A percentile compares a stretch with the other conserved stretches of the same genome.
phyloP scores from a whole-genome alignment of 2,329 filamentous ascomycete genomes.

The Proliferodiscus dingleyae region DNA sequence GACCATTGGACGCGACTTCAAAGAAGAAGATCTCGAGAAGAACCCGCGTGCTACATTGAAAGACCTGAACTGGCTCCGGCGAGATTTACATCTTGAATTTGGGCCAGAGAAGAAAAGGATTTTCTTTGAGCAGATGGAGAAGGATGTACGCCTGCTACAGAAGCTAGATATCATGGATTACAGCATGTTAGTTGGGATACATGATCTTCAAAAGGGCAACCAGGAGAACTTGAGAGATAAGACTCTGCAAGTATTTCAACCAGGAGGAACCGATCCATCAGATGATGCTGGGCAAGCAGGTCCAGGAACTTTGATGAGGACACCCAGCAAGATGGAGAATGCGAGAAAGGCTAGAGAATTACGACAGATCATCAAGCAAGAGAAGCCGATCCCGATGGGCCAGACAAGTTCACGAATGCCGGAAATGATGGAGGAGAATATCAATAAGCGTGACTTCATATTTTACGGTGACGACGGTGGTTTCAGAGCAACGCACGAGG shows the following conservation, averaged over 20 bases:
- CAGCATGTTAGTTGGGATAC: slow-evolving; percentile 88
- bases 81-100: slow-evolving; percentile 80
- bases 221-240: slow-evolving; percentile 89
- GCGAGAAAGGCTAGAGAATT: slow-evolving; percentile 86
- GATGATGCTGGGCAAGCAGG: slow-evolving; percentile 43
- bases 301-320: slow-evolving; percentile 67
- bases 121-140: slow-evolving; percentile 84
- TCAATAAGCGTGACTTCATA: slow-evolving; percentile 65
- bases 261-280: slow-evolving; percentile 61
- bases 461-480: slow-evolving; percentile 96
- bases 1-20: slow-evolving; percentile 87
- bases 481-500: slow-evolving; percentile 86
- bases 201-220: slow-evolving; percentile 85
- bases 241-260: slow-evolving; percentile 90
- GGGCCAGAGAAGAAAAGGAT: slow-evolving; percentile 82
- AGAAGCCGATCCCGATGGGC: slow-evolving; percentile 90
- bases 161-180: slow-evolving; percentile 97
- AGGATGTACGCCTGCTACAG: slow-evolving; percentile 82
- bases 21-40: slow-evolving; percentile 77
- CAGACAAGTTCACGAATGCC: slow-evolving; percentile 82
- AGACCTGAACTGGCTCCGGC: slow-evolving; percentile 91
- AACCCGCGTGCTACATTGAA: slow-evolving; percentile 94
- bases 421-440: slow-evolving; percentile 74
- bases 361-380: slow-evolving; percentile 84
- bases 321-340: slow-evolving; percentile 89